Conservation (phyloP, 208 protist genomes). For the Leishmania guyanensis region DNA sequence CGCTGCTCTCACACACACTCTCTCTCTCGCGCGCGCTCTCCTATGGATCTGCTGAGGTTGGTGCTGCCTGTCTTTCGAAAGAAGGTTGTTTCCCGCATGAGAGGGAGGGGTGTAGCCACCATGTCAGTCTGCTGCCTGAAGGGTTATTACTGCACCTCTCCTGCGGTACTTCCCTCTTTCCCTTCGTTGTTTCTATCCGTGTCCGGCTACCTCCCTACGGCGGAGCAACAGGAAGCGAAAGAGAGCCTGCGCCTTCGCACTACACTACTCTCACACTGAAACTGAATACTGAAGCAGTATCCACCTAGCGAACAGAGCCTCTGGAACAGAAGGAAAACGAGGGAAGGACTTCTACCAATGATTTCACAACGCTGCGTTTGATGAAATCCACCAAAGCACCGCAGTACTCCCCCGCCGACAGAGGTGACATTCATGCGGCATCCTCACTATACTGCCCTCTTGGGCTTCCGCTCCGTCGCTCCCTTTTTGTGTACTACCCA, state of each 20-base stretch:
- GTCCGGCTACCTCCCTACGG: background rate
- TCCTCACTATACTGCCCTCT: conserved; percentile 7
- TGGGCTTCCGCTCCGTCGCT: conserved; percentile 1
- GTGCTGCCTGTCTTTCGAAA: background rate
- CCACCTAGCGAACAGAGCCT: background rate
- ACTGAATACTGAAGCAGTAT: background rate
- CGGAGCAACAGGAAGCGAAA: background rate
- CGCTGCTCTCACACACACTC: background rate
- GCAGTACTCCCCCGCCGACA: background rate
- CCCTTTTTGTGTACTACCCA: background rate
- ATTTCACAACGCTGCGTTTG: background rate
- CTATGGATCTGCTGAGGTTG: background rate
- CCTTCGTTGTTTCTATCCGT: background rate
- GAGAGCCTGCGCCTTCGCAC: background rate
- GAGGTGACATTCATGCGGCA: background rate
- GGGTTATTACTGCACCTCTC: background rate
- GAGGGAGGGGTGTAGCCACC: background rate
- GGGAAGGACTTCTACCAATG: background rate
- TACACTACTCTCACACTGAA: background rate
- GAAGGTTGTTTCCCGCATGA: background rate
- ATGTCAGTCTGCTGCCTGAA: background rate
- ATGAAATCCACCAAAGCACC: background rate
- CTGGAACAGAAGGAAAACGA: background rate
- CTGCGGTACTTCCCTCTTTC: background rate
- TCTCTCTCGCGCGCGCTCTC: background rate